A percentile compares a stretch with the other conserved stretches of the same genome.
Evolutionary conservation across 2,329 filamentous ascomycete genomes (phyloP).

Genomic region (Sporothrix humicola): DNA sequence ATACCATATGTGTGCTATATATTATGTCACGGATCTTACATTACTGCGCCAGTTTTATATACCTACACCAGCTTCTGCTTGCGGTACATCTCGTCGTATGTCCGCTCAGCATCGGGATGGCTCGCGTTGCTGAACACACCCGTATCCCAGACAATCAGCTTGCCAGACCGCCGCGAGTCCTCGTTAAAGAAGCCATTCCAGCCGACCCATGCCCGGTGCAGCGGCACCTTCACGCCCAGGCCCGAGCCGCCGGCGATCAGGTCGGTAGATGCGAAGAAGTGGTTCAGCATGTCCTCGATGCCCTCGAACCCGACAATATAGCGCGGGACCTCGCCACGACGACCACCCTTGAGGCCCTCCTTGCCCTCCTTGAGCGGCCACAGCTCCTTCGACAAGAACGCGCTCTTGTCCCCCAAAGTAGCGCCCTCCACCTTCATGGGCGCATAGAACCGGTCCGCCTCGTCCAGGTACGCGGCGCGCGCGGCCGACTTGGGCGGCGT

Average conservation of each 20-base stretch:
- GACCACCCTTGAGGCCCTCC: not conserved
- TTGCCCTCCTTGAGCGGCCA: slow-evolving; percentile 45
- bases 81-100: slow-evolving; percentile 14
- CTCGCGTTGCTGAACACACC: slow-evolving; percentile 43
- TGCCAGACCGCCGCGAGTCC: slow-evolving; percentile 62
- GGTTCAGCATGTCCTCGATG: slow-evolving; percentile 56
- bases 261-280: slow-evolving; percentile 47
- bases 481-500: slow-evolving; percentile 63
- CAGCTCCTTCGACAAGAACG: slow-evolving; percentile 63
- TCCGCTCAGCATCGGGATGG: slow-evolving; percentile 34
- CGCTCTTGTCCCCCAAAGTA: not conserved
- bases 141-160: slow-evolving; percentile 66
- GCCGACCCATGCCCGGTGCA: slow-evolving; percentile 59
- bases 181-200: slow-evolving; percentile 69
- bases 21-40: not conserved
- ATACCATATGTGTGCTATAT: not conserved
- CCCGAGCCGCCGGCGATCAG: slow-evolving; percentile 43
- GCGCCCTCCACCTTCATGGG: slow-evolving; percentile 47
- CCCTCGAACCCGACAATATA: slow-evolving; percentile 68
- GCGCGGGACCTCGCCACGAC: slow-evolving; percentile 53
- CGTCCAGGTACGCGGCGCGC: slow-evolving; percentile 76
- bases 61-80: not conserved
- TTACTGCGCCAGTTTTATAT: not conserved
- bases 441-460: slow-evolving; percentile 90
- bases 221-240: slow-evolving; percentile 48